A percentile compares a stretch with the other conserved stretches of the same genome.
phyloP scores from a whole-genome alignment of 1,284 basidiomycete species.

The Fomitopsis betulina region DNA sequence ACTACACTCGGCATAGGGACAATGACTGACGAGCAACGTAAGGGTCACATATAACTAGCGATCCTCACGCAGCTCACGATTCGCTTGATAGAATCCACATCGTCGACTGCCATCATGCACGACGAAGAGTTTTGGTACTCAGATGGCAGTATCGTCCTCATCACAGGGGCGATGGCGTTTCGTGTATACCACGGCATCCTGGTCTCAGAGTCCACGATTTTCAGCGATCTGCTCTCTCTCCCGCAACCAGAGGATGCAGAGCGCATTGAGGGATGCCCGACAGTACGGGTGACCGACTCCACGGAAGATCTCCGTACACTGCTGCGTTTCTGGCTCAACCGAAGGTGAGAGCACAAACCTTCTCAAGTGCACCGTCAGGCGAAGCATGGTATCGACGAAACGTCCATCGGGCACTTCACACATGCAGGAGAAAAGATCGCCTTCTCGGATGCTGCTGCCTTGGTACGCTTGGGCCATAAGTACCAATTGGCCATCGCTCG shows the following conservation, averaged over 20 bases:
- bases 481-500: not conserved
- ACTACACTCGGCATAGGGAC: too few species aligned
- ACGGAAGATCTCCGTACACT: not conserved
- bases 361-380: too few species aligned
- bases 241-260: not conserved
- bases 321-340: not conserved
- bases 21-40: too few species aligned
- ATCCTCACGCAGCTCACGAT: too few species aligned
- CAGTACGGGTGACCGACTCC: not conserved
- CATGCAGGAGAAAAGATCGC: not conserved
- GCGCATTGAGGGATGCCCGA: not conserved
- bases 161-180: not conserved
- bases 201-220: conserved; percentile 8
- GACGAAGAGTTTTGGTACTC: conserved; percentile 2
- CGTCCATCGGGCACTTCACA: not conserved
- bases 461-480: not conserved
- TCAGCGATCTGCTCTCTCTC: conserved; percentile 11
- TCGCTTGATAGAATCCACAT: too few species aligned
- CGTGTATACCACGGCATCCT: not conserved
- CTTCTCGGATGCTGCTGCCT: not conserved
- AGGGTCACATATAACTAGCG: too few species aligned
- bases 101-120: too few species aligned
- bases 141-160: conserved; percentile 3
- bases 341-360: not conserved
- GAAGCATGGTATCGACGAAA: not conserved